Conservation (phyloP, 2,329 filamentous ascomycete species). For the Ophiostoma novo-ulmi region DNA sequence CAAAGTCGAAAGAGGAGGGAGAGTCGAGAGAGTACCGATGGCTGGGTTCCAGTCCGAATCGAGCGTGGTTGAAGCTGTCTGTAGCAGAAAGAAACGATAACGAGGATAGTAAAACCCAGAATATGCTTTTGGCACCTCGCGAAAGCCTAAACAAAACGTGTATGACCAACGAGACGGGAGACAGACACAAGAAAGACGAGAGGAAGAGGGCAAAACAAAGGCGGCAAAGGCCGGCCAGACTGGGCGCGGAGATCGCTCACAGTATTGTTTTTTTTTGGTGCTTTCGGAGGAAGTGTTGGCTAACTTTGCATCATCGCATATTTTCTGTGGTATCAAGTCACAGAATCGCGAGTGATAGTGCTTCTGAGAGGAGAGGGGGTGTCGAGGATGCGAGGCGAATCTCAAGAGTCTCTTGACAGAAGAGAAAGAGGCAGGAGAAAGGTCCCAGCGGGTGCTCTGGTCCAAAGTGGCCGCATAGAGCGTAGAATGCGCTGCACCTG, state of each 20-base stretch:
- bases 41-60: not conserved
- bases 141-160: not conserved
- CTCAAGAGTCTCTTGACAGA: slow-evolving; percentile 3
- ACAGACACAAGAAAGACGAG: not conserved
- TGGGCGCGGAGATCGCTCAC: slow-evolving; percentile 9
- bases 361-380: not conserved
- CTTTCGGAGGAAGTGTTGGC: not conserved
- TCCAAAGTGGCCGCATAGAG: slow-evolving; percentile 12
- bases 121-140: not conserved
- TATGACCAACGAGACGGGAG: not conserved
- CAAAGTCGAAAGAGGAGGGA: not conserved
- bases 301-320: not conserved
- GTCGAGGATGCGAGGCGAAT: not conserved
- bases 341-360: not conserved
- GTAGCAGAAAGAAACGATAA: not conserved
- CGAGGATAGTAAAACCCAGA: too few species aligned
- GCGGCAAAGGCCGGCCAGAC: not conserved
- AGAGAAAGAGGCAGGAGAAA: slow-evolving; percentile 17
- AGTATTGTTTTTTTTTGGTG: not conserved
- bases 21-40: not conserved
- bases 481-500: slow-evolving; percentile 22
- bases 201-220: slow-evolving; percentile 12
- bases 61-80: not conserved
- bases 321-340: not conserved
- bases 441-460: slow-evolving; percentile 7